Conservation (phyloP, 2,329 filamentous ascomycete genomes). For the Acephala macrosclerotiorum region DNA sequence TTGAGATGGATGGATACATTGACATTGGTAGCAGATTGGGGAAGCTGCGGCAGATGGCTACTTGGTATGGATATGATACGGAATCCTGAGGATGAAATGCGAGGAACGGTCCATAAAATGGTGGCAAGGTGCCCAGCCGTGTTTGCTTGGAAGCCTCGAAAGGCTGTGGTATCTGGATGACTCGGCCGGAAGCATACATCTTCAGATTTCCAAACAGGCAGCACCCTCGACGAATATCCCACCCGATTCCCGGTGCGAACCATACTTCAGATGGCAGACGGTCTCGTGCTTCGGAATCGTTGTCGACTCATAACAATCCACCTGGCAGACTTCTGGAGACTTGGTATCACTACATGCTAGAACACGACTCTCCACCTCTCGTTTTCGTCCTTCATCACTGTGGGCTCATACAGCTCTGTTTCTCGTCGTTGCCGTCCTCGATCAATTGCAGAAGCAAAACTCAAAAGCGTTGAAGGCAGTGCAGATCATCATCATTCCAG, state of each 20-base stretch:
- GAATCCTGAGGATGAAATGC: background rate
- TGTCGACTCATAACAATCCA: slow-evolving; percentile 4
- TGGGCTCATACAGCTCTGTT: background rate
- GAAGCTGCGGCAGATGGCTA: background rate
- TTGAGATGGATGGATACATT: background rate
- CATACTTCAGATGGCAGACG: background rate
- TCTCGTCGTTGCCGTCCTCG: background rate
- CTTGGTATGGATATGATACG: background rate
- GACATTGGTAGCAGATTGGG: background rate
- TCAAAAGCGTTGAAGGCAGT: slow-evolving; percentile 19
- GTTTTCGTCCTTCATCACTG: background rate
- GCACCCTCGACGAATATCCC: background rate
- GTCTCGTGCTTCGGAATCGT: slow-evolving; percentile 11
- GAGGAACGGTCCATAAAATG: background rate
- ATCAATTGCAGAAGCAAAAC: slow-evolving; percentile 6
- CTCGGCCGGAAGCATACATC: background rate
- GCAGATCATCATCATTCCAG: slow-evolving; percentile 35
- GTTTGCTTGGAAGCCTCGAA: background rate
- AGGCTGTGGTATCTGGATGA: background rate
- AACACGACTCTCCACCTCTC: background rate
- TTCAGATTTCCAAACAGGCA: background rate
- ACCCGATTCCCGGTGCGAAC: background rate
- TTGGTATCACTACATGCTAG: slow-evolving; percentile 5
- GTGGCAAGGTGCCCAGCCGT: background rate
- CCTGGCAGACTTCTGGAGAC: background rate